Evolutionary conservation across 1,284 basidiomycete genomes (phyloP).

Genomic region (Rugosomyces carneus): DNA sequence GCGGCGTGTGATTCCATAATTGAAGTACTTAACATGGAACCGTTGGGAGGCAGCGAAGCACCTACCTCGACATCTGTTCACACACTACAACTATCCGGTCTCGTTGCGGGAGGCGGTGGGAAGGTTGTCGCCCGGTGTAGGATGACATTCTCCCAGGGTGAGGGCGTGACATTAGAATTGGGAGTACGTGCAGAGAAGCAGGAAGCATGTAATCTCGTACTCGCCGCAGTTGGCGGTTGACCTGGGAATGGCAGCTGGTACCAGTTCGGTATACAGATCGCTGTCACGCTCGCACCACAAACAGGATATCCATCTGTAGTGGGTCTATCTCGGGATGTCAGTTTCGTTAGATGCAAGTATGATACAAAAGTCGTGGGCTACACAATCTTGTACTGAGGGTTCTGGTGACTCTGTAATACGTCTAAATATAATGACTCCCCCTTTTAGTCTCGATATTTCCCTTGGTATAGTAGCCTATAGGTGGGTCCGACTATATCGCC

Average conservation of each 20-base stretch:
- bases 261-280: slow-evolving; percentile 1
- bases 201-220: slow-evolving; percentile 79
- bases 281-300: slow-evolving; percentile 9
- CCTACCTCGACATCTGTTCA: slow-evolving; percentile 86
- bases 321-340: slow-evolving; percentile 9
- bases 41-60: slow-evolving; percentile 83
- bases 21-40: slow-evolving; percentile 95
- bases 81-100: slow-evolving; percentile 88
- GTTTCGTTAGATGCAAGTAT: slow-evolving; percentile 1
- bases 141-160: slow-evolving; percentile 89
- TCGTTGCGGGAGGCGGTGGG: slow-evolving; percentile 85
- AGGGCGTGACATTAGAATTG: slow-evolving; percentile 95
- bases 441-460: not conserved
- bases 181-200: slow-evolving; percentile 90
- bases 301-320: slow-evolving; percentile 2
- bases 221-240: slow-evolving; percentile 82
- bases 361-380: not conserved
- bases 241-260: slow-evolving; percentile 1
- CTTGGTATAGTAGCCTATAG: not conserved
- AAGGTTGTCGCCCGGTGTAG: slow-evolving; percentile 91
- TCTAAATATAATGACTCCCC: not conserved
- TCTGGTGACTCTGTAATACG: not conserved
- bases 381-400: not conserved
- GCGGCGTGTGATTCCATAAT: slow-evolving; percentile 91
- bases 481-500: not conserved